These are phyloP conservation scores for Kondoa malvinella DNA, from an alignment of 768 basidiomycete species.

Conservation along the genomic window DNA sequence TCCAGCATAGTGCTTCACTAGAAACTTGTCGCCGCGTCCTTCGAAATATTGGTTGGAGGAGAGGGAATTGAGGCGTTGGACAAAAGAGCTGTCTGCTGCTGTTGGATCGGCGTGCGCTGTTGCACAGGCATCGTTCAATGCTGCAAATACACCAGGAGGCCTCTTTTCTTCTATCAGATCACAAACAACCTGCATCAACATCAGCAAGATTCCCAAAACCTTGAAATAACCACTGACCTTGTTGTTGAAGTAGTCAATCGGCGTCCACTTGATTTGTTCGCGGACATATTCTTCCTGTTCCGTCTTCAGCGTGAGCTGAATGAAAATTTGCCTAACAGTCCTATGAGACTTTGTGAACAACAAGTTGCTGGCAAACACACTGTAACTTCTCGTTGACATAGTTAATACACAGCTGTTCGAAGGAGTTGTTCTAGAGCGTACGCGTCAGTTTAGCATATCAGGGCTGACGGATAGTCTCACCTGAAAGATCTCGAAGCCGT, in stretches of 20 bases:
- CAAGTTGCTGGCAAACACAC: slow-evolving; percentile 1
- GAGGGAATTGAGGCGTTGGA: slow-evolving; percentile 68
- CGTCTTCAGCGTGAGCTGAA: slow-evolving; percentile 93
- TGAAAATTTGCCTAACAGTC: slow-evolving; percentile 51
- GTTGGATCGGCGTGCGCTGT: slow-evolving; percentile 93
- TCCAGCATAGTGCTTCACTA: slow-evolving; percentile 92
- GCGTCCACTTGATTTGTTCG: slow-evolving; percentile 98
- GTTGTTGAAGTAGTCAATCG: slow-evolving; percentile 98
- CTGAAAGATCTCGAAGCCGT: slow-evolving; percentile 97
- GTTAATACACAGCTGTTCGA: slow-evolving; percentile 98
- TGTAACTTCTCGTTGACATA: slow-evolving; percentile 99
- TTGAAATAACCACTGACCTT: slow-evolving; percentile 34
- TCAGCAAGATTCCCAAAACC: background rate
- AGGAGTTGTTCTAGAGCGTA: slow-evolving; percentile 63
- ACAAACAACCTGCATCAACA: slow-evolving; percentile 63
- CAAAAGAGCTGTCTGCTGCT: slow-evolving; percentile 91
- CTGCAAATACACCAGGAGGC: slow-evolving; percentile 93
- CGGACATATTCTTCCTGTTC: slow-evolving; percentile 98
- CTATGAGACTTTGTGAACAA: background rate
- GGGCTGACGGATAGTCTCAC: slow-evolving; percentile 26
- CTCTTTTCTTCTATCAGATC: slow-evolving; percentile 91
- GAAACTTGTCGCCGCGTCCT: slow-evolving; percentile 76
- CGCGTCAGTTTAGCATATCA: background rate
- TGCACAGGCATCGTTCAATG: slow-evolving; percentile 95
- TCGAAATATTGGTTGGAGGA: slow-evolving; percentile 80